Evolutionary conservation across 805 yeast genomes (phyloP).

Genomic region (Lachancea dasiensis): DNA sequence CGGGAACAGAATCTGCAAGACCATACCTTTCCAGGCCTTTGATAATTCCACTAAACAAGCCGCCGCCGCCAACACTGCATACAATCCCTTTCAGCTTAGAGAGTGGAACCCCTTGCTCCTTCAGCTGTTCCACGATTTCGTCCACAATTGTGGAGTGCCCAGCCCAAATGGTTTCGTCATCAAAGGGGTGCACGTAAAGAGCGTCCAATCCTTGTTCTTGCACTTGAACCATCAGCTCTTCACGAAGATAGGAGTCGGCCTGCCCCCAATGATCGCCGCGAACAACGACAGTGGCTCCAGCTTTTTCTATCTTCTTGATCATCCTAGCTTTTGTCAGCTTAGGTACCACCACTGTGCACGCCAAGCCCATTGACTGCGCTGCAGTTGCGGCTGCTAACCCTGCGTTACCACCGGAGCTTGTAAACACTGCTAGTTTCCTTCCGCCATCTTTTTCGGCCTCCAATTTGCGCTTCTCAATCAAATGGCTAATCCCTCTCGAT

Average conservation of each 20-base stretch:
- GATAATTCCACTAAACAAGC: constrained; percentile 47
- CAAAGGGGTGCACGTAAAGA: constrained; percentile 52
- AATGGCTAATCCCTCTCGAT: constrained; percentile 48
- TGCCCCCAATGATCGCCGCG: constrained; percentile 44
- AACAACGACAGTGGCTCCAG: constrained; percentile 46
- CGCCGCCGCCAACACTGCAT: constrained; percentile 56
- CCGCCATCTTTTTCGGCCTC: constrained; percentile 21
- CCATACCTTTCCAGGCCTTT: constrained; percentile 38
- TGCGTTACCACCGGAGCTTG: constrained; percentile 48
- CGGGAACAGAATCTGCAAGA: constrained; percentile 34
- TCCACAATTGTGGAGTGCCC: constrained; percentile 47
- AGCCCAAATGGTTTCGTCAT: constrained; percentile 46
- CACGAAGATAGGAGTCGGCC: constrained; percentile 42
- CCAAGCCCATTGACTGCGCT: constrained; percentile 34
- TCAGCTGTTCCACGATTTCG: constrained; percentile 34
- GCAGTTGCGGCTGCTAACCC: constrained; percentile 47
- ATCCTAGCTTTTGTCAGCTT: constrained; percentile 41
- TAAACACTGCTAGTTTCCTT: constrained; percentile 36
- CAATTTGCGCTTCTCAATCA: constrained; percentile 34
- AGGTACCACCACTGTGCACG: constrained; percentile 57
- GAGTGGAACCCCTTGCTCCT: constrained; percentile 19
- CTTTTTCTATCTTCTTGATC: constrained; percentile 31
- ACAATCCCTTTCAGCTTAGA: constrained; percentile 39
- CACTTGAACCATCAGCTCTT: constrained; percentile 20
- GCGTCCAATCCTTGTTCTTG: constrained; percentile 24